These are phyloP conservation scores for Fusarium paranaense DNA, from an alignment of 2,329 filamentous ascomycete species.

Conservation along the genomic window DNA sequence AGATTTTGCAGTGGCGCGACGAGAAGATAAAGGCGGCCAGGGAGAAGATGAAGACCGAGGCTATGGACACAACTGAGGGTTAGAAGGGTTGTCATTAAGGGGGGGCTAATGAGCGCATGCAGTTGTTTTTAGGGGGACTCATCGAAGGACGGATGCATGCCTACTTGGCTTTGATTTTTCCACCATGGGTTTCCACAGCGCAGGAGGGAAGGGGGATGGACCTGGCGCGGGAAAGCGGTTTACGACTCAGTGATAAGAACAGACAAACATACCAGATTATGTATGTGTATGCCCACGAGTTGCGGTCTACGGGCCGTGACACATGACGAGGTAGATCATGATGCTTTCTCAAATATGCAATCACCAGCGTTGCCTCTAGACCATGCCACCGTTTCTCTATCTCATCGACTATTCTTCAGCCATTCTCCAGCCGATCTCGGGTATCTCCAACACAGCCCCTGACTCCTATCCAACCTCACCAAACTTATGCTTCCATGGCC, in stretches of 20 bases:
- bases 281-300: not conserved
- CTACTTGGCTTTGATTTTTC: constrained; percentile 3
- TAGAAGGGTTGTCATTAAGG: constrained; percentile 13
- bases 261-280: constrained; percentile 8
- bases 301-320: constrained; percentile 6
- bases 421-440: not conserved
- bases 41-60: constrained; percentile 51
- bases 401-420: not conserved
- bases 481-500: constrained; percentile 7
- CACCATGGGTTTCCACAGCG: constrained; percentile 9
- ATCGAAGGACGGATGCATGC: not conserved
- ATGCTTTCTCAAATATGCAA: not conserved
- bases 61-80: constrained; percentile 60
- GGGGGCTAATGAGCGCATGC: not conserved
- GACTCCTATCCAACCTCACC: not conserved
- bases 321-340: constrained; percentile 17
- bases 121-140: not conserved
- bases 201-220: constrained; percentile 1
- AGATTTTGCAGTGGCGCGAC: constrained; percentile 65
- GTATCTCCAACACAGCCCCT: constrained; percentile 13
- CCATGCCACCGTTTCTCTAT: not conserved
- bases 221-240: not conserved
- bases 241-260: not conserved
- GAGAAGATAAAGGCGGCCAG: constrained; percentile 62
- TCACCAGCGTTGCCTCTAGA: not conserved